Evolutionary conservation across 1,284 basidiomycete species (phyloP), one percentile per base, ranked within the genome.

Genomic region (Irpex sp.): DNA sequence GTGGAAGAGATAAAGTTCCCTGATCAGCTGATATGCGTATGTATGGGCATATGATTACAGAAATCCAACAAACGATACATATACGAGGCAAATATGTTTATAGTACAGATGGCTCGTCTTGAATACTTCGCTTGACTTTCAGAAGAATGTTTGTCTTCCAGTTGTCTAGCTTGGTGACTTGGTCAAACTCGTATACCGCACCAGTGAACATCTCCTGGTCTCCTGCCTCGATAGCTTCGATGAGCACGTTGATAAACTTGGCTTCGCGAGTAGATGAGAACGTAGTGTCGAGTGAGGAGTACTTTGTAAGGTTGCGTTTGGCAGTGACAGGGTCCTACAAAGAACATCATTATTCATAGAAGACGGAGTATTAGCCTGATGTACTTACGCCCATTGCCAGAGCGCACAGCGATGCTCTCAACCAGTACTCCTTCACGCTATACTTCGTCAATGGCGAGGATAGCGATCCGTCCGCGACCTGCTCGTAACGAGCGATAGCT

Each of bases 391-490:
- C 84, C 82, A 93, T 90, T 18, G 95, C 96, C 60, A 98, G 81
- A 47, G 92, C 92, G 72, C 96, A 99, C 28, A 99, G 77, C 37
- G 87, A 87, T 2, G 95, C 85, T 67, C 89, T 85, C 52, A 99
- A 81, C 89, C 94, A 98, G 74, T 97, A 98, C 71, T 99, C 96
- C 78, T 98, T 99, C 68, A 98, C 96, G 65, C 92, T 95, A 79
- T 98, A 99, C 75, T 94, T 94, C n/a, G 97, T 99, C 68, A 99
- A 78, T 18, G 90, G 82, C 58, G 91, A 94, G 2, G 80, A 80
- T 56, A 99, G 78, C 16, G 91, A 93, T 74, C 92, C 88, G 65
- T 91, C 83, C 1, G 96, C 97, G 53, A 99, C 95, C 69, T 91
- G 87, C 71, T 94, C 90, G 72, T 97, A 98, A 64, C 88, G 87